Conservation (phyloP, 2,329 filamentous ascomycete species). For the Aspergillus sergii region DNA sequence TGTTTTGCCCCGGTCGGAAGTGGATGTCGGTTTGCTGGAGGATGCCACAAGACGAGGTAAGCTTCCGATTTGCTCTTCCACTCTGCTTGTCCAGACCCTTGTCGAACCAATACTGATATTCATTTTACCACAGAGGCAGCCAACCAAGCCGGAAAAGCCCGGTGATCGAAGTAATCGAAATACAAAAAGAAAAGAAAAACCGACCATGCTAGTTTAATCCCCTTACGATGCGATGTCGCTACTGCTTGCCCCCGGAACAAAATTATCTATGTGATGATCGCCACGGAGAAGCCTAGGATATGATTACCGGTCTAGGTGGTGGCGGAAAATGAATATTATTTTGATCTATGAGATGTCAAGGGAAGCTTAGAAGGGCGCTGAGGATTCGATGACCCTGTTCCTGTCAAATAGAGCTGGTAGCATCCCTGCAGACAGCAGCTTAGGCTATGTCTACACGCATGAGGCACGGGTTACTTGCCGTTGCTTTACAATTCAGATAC, state of each 20-base stretch:
- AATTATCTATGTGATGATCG: slow-evolving; percentile 7
- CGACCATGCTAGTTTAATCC: slow-evolving; percentile 17
- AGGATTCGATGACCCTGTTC: neutral
- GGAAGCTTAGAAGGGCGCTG: neutral
- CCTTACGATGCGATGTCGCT: slow-evolving; percentile 14
- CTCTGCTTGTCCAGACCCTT: neutral
- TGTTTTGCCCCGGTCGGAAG: slow-evolving; percentile 77
- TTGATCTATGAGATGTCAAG: neutral
- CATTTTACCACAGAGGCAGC: slow-evolving; percentile 45
- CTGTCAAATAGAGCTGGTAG: neutral
- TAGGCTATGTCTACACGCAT: neutral
- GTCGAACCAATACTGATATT: slow-evolving; percentile 14
- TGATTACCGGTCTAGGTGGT: neutral
- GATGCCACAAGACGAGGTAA: slow-evolving; percentile 86
- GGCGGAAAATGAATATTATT: slow-evolving; percentile 1
- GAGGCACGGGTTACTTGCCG: neutral
- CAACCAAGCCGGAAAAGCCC: slow-evolving; percentile 53
- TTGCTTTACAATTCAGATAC: neutral
- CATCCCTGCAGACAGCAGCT: neutral
- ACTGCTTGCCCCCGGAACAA: slow-evolving; percentile 5
- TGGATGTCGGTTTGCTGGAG: slow-evolving; percentile 84
- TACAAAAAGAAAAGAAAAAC: neutral
- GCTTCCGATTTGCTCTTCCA: neutral
- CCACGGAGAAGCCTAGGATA: neutral
- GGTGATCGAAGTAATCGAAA: slow-evolving; percentile 30